phyloP scores from a whole-genome alignment of 225 moss, liverwort and hornwort genomes.

The Neckera pumila region DNA sequence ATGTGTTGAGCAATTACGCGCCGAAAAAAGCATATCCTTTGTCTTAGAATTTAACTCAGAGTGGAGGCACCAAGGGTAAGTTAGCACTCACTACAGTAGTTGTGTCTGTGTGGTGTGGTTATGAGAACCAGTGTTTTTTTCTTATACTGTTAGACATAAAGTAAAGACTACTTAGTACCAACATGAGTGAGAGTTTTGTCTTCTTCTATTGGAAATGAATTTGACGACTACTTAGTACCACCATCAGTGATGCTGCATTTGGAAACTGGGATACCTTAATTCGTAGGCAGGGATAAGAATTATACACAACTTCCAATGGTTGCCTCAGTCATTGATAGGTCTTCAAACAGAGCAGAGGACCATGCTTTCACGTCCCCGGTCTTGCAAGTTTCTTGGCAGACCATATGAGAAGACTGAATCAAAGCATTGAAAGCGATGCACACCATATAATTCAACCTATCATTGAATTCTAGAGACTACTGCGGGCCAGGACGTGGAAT shows the following conservation, averaged over 20 bases:
- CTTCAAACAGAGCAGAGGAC: neutral
- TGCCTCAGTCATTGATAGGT: neutral
- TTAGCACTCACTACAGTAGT: neutral
- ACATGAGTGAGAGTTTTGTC: neutral
- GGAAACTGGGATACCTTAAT: neutral
- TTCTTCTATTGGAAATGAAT: neutral
- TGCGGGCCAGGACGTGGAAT: rapidly evolving
- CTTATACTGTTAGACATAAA: neutral
- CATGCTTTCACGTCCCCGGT: too few relatives aligned
- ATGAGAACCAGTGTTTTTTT: too few relatives aligned
- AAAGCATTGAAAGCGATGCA: neutral
- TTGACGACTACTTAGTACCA: too few relatives aligned
- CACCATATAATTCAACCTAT: neutral
- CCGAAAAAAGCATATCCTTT: neutral
- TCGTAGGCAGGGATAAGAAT: neutral
- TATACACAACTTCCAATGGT: neutral
- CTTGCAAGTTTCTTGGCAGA: neutral
- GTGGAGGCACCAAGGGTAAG: neutral
- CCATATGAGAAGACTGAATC: neutral
- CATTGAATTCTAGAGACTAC: neutral
- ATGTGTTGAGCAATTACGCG: neutral
- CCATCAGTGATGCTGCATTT: neutral
- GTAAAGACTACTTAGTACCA: too few relatives aligned
- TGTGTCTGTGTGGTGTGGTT: neutral
- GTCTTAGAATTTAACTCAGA: neutral